Conservation (phyloP, 306 rosid species). For the Oxytropis ochrocephala region DNA sequence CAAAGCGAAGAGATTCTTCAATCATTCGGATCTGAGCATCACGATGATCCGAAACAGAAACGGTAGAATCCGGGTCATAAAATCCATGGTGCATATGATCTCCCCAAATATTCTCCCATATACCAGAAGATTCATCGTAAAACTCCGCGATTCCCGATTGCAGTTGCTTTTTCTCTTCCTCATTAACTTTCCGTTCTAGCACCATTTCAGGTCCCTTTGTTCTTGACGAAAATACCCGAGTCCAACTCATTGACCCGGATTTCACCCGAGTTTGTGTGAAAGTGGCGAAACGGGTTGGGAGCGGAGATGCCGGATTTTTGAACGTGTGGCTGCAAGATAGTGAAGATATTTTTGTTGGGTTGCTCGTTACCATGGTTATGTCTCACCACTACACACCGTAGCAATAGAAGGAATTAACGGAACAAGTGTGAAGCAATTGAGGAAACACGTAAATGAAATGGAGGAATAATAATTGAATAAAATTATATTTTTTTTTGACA, state of each 20-base stretch:
- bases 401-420: neutral
- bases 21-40: conserved; percentile 90
- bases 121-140: conserved; percentile 74
- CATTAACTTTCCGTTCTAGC: neutral
- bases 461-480: too few species aligned
- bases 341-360: neutral
- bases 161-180: conserved; percentile 2
- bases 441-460: neutral
- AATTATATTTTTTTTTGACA: too few species aligned
- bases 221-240: neutral
- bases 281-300: neutral
- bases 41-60: conserved; percentile 63
- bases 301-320: neutral
- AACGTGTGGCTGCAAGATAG: neutral
- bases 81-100: conserved; percentile 96
- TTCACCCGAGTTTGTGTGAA: neutral
- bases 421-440: neutral
- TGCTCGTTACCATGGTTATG: too few species aligned
- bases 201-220: neutral
- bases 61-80: conserved; percentile 45
- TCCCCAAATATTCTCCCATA: conserved; percentile 91
- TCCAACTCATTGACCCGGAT: neutral
- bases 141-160: conserved; percentile 74
- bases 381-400: neutral
- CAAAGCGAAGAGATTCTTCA: conserved; percentile 61